phyloP scores from a whole-genome alignment of 176 grass and related monocot genomes.

The Canna indica region DNA sequence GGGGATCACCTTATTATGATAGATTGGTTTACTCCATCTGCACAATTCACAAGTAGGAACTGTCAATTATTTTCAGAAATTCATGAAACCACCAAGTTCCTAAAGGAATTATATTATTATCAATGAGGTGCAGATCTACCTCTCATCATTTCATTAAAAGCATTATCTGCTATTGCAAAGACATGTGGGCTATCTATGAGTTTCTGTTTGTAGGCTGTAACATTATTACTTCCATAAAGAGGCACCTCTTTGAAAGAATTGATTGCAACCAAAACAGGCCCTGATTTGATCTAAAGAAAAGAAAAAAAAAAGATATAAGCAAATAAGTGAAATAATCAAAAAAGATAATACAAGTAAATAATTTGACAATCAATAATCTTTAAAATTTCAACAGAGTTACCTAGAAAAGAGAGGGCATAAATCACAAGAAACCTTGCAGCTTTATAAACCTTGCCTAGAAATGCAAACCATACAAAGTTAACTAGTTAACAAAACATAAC shows the following conservation, averaged over 20 bases:
- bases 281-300: constrained; percentile 88
- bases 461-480: too few relatives aligned
- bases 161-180: constrained; percentile 91
- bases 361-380: too few relatives aligned
- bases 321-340: neutral
- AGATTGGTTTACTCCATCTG: constrained; percentile 99
- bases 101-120: neutral
- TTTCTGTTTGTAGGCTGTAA: constrained; percentile 77
- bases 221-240: constrained; percentile 65
- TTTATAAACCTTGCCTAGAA: too few relatives aligned
- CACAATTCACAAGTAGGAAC: constrained; percentile 4
- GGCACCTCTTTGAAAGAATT: constrained; percentile 93
- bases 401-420: too few relatives aligned
- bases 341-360: too few relatives aligned
- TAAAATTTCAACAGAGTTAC: too few relatives aligned
- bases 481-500: too few relatives aligned
- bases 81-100: constrained; percentile 10
- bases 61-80: constrained; percentile 12
- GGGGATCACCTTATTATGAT: constrained; percentile 90
- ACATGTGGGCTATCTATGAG: constrained; percentile 77
- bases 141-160: constrained; percentile 86
- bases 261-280: constrained; percentile 88
- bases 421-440: too few relatives aligned
- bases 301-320: constrained; percentile 18
- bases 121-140: constrained; percentile 31